Evolutionary conservation across 2,329 filamentous ascomycete genomes (phyloP).

Genomic region (Tolypocladium tropicale): DNA sequence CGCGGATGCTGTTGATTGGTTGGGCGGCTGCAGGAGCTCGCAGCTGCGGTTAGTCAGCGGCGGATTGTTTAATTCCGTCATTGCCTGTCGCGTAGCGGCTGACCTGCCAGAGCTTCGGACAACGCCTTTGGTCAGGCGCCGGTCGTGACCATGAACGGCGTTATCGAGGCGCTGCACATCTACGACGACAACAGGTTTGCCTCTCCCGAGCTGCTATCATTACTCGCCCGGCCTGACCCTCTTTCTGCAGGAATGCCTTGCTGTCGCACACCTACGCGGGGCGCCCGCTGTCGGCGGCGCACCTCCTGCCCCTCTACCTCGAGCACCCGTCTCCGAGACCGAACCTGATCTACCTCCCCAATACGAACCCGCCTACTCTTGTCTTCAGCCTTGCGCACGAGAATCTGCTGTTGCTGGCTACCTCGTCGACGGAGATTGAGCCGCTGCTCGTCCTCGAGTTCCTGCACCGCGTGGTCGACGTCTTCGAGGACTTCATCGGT

Average conservation of each 20-base stretch:
- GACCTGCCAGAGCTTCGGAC: not conserved
- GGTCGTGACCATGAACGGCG: constrained; percentile 59
- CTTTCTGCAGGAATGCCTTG: constrained; percentile 59
- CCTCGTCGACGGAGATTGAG: constrained; percentile 77
- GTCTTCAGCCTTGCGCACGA: constrained; percentile 84
- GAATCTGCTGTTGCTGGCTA: constrained; percentile 75
- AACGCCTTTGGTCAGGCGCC: constrained; percentile 15
- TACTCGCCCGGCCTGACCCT: constrained; percentile 2
- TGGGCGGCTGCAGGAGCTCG: not conserved
- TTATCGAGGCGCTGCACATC: constrained; percentile 92
- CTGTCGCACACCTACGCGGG: constrained; percentile 83
- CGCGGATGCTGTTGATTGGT: too few species aligned
- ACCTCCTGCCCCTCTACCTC: constrained; percentile 79
- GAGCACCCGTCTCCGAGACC: constrained; percentile 72
- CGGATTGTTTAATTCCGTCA: not conserved
- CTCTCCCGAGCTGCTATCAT: not conserved
- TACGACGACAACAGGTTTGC: constrained; percentile 88
- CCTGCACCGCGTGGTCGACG: constrained; percentile 84
- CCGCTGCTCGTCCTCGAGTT: constrained; percentile 89
- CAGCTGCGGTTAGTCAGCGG: not conserved
- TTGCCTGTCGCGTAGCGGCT: not conserved
- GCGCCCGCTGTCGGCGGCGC: constrained; percentile 64
- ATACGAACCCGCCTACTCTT: constrained; percentile 73
- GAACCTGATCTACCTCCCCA: constrained; percentile 75
- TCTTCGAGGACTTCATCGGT: constrained; percentile 88